Percentiles rank a stretch among this genome's conserved stretches.
These are phyloP conservation scores for Coemansia sp. DNA, from an alignment of 192 early-diverging fungal species.

Conservation along the genomic window DNA sequence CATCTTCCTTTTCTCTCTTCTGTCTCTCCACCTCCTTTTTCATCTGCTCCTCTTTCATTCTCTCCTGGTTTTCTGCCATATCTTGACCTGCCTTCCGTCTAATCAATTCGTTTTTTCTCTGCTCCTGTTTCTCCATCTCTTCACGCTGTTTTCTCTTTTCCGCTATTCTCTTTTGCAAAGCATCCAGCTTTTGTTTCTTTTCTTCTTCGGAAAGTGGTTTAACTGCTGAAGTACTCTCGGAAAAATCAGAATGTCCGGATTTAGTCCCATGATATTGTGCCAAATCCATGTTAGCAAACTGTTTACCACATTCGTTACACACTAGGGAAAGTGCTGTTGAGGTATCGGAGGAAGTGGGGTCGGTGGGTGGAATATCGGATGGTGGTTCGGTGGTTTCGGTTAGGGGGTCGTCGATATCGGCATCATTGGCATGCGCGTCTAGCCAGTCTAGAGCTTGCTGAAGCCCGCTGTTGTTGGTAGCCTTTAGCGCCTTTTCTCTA, in stretches of 20 bases:
- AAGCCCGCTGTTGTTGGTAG: conserved; percentile 43
- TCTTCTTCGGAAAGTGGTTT: conserved; percentile 76
- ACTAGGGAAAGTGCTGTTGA: conserved; percentile 43
- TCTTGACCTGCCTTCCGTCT: conserved; percentile 65
- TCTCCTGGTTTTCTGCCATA: conserved; percentile 59
- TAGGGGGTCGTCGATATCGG: conserved; percentile 23
- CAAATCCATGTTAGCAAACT: conserved; percentile 58
- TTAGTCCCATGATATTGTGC: conserved; percentile 71
- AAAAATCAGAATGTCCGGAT: conserved; percentile 67
- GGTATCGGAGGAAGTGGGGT: background rate
- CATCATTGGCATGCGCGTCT: conserved; percentile 32
- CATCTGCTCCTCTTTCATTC: conserved; percentile 60
- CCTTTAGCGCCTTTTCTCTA: conserved; percentile 47
- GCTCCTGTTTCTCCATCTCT: conserved; percentile 61
- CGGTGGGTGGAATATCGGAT: background rate
- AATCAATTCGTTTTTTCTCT: conserved; percentile 60
- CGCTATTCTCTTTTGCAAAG: conserved; percentile 61
- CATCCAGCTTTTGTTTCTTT: conserved; percentile 65
- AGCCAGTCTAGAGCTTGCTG: conserved; percentile 56
- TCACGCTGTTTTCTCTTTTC: conserved; percentile 60
- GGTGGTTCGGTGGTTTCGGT: background rate
- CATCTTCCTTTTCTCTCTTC: conserved; percentile 67
- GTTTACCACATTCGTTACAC: conserved; percentile 71
- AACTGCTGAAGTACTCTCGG: conserved; percentile 64
- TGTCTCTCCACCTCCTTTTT: conserved; percentile 60